Conservation (phyloP, 2,329 filamentous ascomycete genomes). For the Neofusicoccum umdonicola region DNA sequence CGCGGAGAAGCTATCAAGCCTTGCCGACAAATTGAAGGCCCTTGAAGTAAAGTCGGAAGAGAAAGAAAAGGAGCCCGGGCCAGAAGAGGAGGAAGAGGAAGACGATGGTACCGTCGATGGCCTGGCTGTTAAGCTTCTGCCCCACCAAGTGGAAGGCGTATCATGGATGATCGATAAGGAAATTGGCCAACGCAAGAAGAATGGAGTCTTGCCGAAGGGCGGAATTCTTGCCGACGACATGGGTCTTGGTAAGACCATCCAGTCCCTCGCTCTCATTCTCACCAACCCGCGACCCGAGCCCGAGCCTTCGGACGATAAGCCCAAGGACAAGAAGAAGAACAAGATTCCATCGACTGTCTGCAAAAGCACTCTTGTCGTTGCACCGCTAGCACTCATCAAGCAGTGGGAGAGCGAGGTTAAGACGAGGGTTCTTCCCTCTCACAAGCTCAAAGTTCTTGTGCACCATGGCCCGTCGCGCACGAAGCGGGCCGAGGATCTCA, state of each 20-base stretch:
- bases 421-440: slow-evolving; percentile 69
- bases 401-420: slow-evolving; percentile 96
- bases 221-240: slow-evolving; percentile 96
- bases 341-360: slow-evolving; percentile 65
- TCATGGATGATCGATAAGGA: slow-evolving; percentile 95
- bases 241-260: slow-evolving; percentile 94
- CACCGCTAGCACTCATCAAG: slow-evolving; percentile 88
- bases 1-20: slow-evolving; percentile 31
- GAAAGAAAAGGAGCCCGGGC: slow-evolving; percentile 48
- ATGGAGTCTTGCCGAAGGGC: slow-evolving; percentile 76
- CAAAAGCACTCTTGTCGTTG: slow-evolving; percentile 85
- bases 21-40: slow-evolving; percentile 45
- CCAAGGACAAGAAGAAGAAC: slow-evolving; percentile 51
- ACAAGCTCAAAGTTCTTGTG: slow-evolving; percentile 76
- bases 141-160: slow-evolving; percentile 91
- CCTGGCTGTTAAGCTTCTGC: slow-evolving; percentile 81
- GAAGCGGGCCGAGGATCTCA: slow-evolving; percentile 73
- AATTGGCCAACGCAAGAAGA: slow-evolving; percentile 78
- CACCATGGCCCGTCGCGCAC: slow-evolving; percentile 87
- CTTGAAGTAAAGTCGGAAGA: slow-evolving; percentile 45
- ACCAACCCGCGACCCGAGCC: slow-evolving; percentile 67
- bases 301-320: slow-evolving; percentile 51
- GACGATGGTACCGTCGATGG: slow-evolving; percentile 68
- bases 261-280: slow-evolving; percentile 85
- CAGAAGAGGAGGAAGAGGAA: slow-evolving; percentile 45